These are phyloP conservation scores for Simmondsia chinensis DNA, from an alignment of 148 eudicot genomes.

Conservation along the genomic window DNA sequence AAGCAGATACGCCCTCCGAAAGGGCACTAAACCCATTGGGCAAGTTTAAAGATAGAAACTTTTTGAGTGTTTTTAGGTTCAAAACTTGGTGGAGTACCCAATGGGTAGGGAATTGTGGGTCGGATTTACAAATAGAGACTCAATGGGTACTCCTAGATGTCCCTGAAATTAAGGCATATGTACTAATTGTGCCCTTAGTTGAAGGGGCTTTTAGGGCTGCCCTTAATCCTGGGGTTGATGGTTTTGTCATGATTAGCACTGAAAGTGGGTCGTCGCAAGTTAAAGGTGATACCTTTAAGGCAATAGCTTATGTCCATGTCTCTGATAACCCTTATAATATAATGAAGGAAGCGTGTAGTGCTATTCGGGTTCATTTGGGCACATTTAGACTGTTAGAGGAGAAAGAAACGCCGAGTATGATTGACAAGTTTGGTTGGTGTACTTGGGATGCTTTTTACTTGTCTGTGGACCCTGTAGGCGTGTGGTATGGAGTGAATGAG, in stretches of 20 bases:
- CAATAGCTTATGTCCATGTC: slow-evolving; percentile 58
- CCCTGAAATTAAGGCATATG: slow-evolving; percentile 45
- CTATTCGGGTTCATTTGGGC: slow-evolving; percentile 44
- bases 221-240: slow-evolving; percentile 40
- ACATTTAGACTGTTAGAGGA: slow-evolving; percentile 60
- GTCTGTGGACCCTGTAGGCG: slow-evolving; percentile 46
- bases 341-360: slow-evolving; percentile 57
- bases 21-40: slow-evolving; percentile 40
- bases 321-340: slow-evolving; percentile 47
- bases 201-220: slow-evolving; percentile 53
- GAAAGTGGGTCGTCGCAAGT: slow-evolving; percentile 48
- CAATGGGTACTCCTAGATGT: slow-evolving; percentile 56
- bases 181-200: slow-evolving; percentile 37
- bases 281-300: slow-evolving; percentile 28
- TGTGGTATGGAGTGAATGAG: slow-evolving; percentile 48
- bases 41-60: slow-evolving; percentile 32
- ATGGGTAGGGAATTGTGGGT: slow-evolving; percentile 55
- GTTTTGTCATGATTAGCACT: slow-evolving; percentile 34
- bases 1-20: slow-evolving; percentile 26
- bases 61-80: slow-evolving; percentile 62
- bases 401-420: slow-evolving; percentile 33
- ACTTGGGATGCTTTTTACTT: slow-evolving; percentile 74
- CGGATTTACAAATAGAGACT: slow-evolving; percentile 58
- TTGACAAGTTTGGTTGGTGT: slow-evolving; percentile 65
- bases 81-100: slow-evolving; percentile 82